Conservation (phyloP, 2,329 filamentous ascomycete species). For the Aspergillus pseudotamarii region DNA sequence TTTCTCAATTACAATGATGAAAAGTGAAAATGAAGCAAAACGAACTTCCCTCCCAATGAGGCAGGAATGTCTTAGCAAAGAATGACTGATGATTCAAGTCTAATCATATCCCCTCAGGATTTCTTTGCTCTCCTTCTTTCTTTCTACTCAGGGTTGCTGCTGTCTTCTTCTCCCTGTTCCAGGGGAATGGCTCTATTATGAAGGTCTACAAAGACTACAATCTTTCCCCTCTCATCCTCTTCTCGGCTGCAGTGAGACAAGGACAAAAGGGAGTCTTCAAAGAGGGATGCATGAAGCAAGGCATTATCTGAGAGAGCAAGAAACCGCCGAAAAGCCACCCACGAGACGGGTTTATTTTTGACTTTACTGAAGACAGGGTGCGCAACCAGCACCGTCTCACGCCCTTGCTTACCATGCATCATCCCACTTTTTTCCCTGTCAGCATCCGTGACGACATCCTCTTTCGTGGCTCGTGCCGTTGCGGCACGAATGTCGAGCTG, state of each 20-base stretch:
- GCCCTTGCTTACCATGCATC: not conserved
- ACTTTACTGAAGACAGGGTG: not conserved
- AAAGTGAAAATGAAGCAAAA: constrained; percentile 1
- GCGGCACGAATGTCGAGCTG: constrained; percentile 4
- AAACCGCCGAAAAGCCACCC: not conserved
- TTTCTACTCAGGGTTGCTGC: constrained; percentile 6
- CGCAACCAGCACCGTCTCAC: not conserved
- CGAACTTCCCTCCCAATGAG: constrained; percentile 5
- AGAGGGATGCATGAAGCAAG: constrained; percentile 4
- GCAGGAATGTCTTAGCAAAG: constrained; percentile 6
- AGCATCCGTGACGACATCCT: not conserved
- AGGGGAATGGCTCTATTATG: constrained; percentile 17
- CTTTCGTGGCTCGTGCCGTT: constrained; percentile 12
- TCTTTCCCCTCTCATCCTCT: not conserved
- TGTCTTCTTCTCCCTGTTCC: constrained; percentile 14
- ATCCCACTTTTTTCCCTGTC: not conserved
- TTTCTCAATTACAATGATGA: constrained; percentile 5
- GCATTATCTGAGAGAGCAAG: not conserved
- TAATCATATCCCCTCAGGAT: not conserved
- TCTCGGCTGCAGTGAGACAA: not conserved
- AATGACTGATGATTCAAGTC: constrained; percentile 10
- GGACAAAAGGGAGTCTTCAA: constrained; percentile 1
- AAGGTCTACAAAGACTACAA: constrained; percentile 10
- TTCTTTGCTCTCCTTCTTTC: constrained; percentile 9
- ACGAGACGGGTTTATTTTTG: constrained; percentile 1